phyloP scores from a whole-genome alignment of 805 yeast species.

The Tetrapisispora namnaoensis region DNA sequence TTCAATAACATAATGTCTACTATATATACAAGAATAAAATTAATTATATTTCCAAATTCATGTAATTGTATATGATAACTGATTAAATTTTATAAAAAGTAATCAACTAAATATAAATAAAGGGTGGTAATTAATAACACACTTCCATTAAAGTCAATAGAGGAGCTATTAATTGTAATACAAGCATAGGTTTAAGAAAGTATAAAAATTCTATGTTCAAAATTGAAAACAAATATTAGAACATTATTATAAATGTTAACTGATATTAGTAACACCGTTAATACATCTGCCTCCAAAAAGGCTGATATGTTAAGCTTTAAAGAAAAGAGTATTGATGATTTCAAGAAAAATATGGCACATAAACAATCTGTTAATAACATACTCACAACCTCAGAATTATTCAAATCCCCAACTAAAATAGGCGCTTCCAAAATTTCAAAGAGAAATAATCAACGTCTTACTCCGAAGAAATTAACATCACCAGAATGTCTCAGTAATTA shows the following conservation, averaged over 20 bases:
- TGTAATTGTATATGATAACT: too few relatives aligned
- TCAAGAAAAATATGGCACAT: background rate
- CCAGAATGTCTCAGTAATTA: slow-evolving; percentile 15
- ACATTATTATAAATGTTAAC: background rate
- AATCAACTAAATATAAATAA: too few relatives aligned
- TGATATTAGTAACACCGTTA: background rate
- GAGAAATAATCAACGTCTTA: slow-evolving; percentile 9
- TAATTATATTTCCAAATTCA: too few relatives aligned
- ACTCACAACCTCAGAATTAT: background rate
- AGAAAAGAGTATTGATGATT: background rate
- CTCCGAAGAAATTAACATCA: slow-evolving; percentile 25
- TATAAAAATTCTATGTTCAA: background rate
- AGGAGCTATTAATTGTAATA: too few relatives aligned
- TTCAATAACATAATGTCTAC: background rate
- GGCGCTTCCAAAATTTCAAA: background rate
- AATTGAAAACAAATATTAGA: background rate
- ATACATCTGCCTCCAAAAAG: background rate
- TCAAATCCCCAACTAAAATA: background rate
- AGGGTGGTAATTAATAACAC: too few relatives aligned
- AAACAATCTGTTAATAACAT: background rate
- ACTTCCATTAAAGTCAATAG: too few relatives aligned
- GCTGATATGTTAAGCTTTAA: background rate
- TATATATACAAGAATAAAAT: too few relatives aligned
- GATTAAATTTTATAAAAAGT: too few relatives aligned
- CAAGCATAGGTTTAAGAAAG: background rate